Conservation (phyloP, 768 basidiomycete genomes). For the Amyloporia xantha region DNA sequence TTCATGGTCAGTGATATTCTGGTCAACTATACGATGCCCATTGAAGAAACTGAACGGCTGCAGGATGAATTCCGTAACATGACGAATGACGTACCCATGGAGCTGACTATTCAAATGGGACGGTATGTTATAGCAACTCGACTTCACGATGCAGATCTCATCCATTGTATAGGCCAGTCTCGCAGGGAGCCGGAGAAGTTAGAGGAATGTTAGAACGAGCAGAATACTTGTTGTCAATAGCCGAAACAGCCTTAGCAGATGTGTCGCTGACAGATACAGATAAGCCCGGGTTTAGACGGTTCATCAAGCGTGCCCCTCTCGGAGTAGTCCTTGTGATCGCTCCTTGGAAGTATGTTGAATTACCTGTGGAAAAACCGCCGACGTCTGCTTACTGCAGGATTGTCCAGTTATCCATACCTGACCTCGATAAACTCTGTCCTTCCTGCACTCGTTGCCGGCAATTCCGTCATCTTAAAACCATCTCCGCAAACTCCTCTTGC, state of each 20-base stretch:
- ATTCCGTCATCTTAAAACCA: conserved; percentile 88
- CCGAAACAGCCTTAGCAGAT: conserved; percentile 65
- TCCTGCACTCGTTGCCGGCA: conserved; percentile 87
- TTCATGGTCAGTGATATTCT: conserved; percentile 51
- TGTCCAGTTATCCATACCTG: conserved; percentile 76
- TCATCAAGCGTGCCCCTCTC: conserved; percentile 75
- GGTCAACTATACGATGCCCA: no score
- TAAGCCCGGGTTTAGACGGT: conserved; percentile 77
- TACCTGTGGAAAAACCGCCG: neutral
- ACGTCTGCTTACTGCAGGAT: neutral
- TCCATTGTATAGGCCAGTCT: conserved; percentile 53
- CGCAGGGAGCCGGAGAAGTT: conserved; percentile 74
- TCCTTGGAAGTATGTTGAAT: conserved; percentile 77
- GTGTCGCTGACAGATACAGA: conserved; percentile 70
- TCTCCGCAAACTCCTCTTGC: conserved; percentile 93
- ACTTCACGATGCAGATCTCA: no score
- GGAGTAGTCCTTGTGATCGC: conserved; percentile 87
- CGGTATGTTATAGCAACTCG: conserved; percentile 42
- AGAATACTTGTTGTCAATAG: conserved; percentile 80
- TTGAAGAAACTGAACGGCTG: no score
- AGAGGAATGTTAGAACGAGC: conserved; percentile 77
- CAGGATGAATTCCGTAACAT: conserved; percentile 47
- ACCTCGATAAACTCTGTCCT: conserved; percentile 88
- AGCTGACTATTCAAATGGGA: conserved; percentile 89
- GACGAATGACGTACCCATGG: conserved; percentile 58